Conservation (phyloP, 129 eudicot species). For the Glebionis coronaria region DNA sequence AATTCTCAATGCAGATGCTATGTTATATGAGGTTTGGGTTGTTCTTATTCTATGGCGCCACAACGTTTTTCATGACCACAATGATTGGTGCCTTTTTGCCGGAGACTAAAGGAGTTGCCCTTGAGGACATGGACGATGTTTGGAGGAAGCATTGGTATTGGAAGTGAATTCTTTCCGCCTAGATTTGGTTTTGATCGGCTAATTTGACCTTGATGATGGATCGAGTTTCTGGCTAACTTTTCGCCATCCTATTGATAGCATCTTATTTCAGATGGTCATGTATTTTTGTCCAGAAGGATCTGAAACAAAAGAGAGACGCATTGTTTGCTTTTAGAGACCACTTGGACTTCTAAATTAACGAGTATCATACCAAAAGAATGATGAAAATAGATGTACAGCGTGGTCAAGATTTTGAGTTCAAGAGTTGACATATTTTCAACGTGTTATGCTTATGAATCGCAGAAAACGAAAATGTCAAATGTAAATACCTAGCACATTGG, state of each 20-base stretch:
- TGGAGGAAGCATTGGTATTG: constrained; percentile 53
- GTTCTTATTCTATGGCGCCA: constrained; percentile 42
- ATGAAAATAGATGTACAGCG: constrained; percentile 1
- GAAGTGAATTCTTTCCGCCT: constrained; percentile 20
- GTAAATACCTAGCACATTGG: constrained; percentile 1
- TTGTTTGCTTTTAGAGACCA: background rate
- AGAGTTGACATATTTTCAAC: background rate
- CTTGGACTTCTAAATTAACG: background rate
- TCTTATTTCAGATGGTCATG: constrained; percentile 16
- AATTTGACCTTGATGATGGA: constrained; percentile 8
- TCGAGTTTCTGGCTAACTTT: background rate
- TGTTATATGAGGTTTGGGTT: constrained; percentile 39
- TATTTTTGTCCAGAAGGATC: background rate
- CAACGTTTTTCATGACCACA: constrained; percentile 36
- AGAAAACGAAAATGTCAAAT: background rate
- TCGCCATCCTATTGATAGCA: background rate
- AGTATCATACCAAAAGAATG: background rate
- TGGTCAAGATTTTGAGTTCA: constrained; percentile 3
- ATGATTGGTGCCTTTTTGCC: constrained; percentile 39
- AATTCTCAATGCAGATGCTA: constrained; percentile 37
- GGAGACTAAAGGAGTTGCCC: constrained; percentile 46
- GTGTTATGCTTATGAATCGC: background rate
- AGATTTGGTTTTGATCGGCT: background rate
- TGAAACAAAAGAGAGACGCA: constrained; percentile 11
- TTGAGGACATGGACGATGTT: constrained; percentile 39